Percentiles rank a stretch among this genome's conserved stretches.
These are phyloP conservation scores for Diutina ranongensis DNA, from an alignment of 1,139 yeast species.

Conservation along the genomic window DNA sequence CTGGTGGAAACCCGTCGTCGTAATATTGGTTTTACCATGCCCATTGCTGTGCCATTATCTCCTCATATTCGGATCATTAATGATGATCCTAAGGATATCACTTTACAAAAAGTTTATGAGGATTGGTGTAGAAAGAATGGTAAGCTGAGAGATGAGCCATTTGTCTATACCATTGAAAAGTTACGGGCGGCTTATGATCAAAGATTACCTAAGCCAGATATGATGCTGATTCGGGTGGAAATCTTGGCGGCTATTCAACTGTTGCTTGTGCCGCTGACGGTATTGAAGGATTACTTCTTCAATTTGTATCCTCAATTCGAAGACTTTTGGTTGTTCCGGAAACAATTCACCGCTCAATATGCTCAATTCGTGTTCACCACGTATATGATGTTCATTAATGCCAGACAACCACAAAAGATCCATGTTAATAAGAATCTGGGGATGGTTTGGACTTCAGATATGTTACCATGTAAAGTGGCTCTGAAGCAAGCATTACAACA, in stretches of 20 bases:
- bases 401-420: slow-evolving; percentile 89
- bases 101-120: slow-evolving; percentile 83
- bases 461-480: slow-evolving; percentile 80
- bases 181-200: slow-evolving; percentile 90
- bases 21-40: slow-evolving; percentile 75
- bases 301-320: slow-evolving; percentile 67
- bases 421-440: slow-evolving; percentile 77
- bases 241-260: slow-evolving; percentile 85
- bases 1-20: slow-evolving; percentile 85
- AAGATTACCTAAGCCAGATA: slow-evolving; percentile 84
- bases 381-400: slow-evolving; percentile 88
- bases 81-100: slow-evolving; percentile 67
- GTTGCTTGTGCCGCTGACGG: slow-evolving; percentile 73
- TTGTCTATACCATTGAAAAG: slow-evolving; percentile 77
- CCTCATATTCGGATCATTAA: slow-evolving; percentile 90
- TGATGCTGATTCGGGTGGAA: slow-evolving; percentile 80
- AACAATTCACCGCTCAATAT: slow-evolving; percentile 89
- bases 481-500: slow-evolving; percentile 21
- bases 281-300: slow-evolving; percentile 58
- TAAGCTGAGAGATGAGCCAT: slow-evolving; percentile 80
- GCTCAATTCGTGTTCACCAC: slow-evolving; percentile 93
- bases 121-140: slow-evolving; percentile 68
- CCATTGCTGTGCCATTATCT: slow-evolving; percentile 86
- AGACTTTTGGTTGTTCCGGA: slow-evolving; percentile 95
- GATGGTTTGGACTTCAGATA: slow-evolving; percentile 86